Evolutionary conservation across 2,329 filamentous ascomycete species (phyloP), one percentile per base, ranked within the genome.

Genomic region (Apiospora rasikravindrae): DNA sequence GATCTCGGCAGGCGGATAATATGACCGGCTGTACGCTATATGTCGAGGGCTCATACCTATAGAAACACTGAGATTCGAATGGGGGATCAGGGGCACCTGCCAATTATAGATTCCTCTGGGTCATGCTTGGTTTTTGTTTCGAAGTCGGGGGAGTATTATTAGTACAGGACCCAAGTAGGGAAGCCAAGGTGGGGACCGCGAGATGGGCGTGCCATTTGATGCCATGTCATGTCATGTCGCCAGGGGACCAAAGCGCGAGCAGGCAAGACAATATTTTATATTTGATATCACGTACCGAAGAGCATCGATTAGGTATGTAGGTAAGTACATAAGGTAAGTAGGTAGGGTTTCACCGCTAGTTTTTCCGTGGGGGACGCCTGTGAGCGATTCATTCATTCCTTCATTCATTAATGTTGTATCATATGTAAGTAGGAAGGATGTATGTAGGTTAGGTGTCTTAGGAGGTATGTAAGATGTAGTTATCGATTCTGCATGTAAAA

Each of bases 1-100:
- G 53, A 61, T 61, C 53, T 37, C 53, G 53, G 53, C 53, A 40
- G 57, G 33, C 57, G 57, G 57, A n/a, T 37, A 64, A 40, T n/a
- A n/a, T 11, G 10, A 61, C 53, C 53, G 53, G 53, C 53, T 33
- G 51, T 57, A 29, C n/a, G 47, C 47, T 22, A 61, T 61, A 37
- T 37, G 37, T 37, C 37, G 37, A 37, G 8, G 37, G 37, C 37
- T 37, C 4, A 16, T 24, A 19, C n/a, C n/a, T 53, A 29, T 29
- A 57, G 51, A 57, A 57, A 57, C 51, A 57, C 14, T 11, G 26
- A 19, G 45, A 22, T 8, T 47, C 2, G 45, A 22, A 4, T 47
- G n/a, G 19, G 19, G 19, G 19, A 47, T n/a, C 45, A 47, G 19
- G 45, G 45, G 45, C 45, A 6, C 8, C 45, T 61, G 53, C 53